Base-by-base conservation (phyloP, 352 stramenopile genomes). In the Pythium phragmiticola region DNA sequence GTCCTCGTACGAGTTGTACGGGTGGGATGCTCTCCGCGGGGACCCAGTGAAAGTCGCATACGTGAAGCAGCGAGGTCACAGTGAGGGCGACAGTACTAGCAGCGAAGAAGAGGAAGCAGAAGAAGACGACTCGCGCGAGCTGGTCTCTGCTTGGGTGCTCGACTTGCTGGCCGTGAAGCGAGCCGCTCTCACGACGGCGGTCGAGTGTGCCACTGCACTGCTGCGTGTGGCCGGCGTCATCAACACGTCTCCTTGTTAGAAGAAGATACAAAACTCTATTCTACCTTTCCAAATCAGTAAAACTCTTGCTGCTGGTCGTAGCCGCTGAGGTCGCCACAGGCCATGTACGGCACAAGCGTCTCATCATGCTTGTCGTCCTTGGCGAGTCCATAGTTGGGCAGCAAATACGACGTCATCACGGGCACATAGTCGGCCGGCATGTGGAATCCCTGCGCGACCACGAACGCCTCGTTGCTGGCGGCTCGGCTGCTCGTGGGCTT, bases 291-390 rank as follows among this genome's bases (percentile, higher is more conserved):
- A 16, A 11, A 17, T 56, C 45, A 70, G 57, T 55, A 70, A 55
- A 70, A 89, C 46, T 82, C 54, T 67, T 88, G 72, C 3, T 69
- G 57, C 13, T 78, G 67, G 51, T 98, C 93, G 56, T 95, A 98
- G n/a, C 90, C 92, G n/a, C 81, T 94, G 49, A 98, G 62, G 58
- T 98, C 93, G 43, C 94, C 94, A 70, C 93, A 98, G 17, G 94
- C 86, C 19, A 98, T 74, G 73, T 97, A 98, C 12, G 91, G 91
- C 11, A 98, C 84, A 14, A 97, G 74, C 43, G 82, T 65, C 0
- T 74, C 55, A 60, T 95, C 83, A 39, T 90, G 77, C 13, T 70
- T 17, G 28, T 91, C 75, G 0, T 67, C 63, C 2, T 75, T 50
- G 0, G 73, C 63, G 11, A 92, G 66, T 34, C 81, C 81, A 53